Percentiles rank a stretch among this genome's conserved stretches.
These are phyloP conservation scores for Fusarium poae DNA, from an alignment of 2,329 filamentous ascomycete species.

Conservation along the genomic window DNA sequence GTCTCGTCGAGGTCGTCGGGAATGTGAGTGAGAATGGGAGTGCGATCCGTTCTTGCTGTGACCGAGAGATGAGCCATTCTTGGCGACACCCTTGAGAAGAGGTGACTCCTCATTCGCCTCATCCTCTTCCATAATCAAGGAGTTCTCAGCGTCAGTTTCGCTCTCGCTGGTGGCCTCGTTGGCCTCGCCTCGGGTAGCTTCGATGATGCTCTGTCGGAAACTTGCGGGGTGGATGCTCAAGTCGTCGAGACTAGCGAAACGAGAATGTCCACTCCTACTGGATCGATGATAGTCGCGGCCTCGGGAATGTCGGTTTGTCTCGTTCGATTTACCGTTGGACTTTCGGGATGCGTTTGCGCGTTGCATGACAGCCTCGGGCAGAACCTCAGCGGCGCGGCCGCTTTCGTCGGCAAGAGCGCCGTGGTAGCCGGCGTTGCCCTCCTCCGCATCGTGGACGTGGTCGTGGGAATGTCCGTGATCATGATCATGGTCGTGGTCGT, in stretches of 20 bases:
- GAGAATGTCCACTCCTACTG: conserved; percentile 66
- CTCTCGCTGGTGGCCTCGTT: conserved; percentile 68
- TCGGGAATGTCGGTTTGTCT: conserved; percentile 52
- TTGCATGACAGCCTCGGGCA: conserved; percentile 72
- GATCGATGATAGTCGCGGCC: conserved; percentile 61
- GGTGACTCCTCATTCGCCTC: conserved; percentile 61
- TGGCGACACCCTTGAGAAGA: conserved; percentile 59
- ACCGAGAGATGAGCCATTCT: conserved; percentile 50
- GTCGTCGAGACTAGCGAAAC: conserved; percentile 75
- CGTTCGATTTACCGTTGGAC: conserved; percentile 55
- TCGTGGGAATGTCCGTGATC: conserved; percentile 53
- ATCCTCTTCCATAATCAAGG: conserved; percentile 58
- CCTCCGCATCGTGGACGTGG: conserved; percentile 61
- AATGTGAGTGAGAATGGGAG: conserved; percentile 42
- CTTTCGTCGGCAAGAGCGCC: conserved; percentile 66
- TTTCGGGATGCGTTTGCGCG: conserved; percentile 55
- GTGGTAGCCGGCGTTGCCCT: conserved; percentile 62
- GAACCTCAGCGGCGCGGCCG: conserved; percentile 71
- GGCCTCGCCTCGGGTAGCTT: conserved; percentile 72
- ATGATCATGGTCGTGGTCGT: conserved; percentile 61
- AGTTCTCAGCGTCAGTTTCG: conserved; percentile 63
- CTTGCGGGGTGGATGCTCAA: conserved; percentile 90
- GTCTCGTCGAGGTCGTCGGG: conserved; percentile 56
- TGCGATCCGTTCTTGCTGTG: conserved; percentile 36
- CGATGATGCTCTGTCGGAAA: conserved; percentile 93